Evolutionary conservation across 306 rosid genomes (phyloP), one percentile per base, ranked within the genome.

Genomic region (Oemleria cerasiformis): DNA sequence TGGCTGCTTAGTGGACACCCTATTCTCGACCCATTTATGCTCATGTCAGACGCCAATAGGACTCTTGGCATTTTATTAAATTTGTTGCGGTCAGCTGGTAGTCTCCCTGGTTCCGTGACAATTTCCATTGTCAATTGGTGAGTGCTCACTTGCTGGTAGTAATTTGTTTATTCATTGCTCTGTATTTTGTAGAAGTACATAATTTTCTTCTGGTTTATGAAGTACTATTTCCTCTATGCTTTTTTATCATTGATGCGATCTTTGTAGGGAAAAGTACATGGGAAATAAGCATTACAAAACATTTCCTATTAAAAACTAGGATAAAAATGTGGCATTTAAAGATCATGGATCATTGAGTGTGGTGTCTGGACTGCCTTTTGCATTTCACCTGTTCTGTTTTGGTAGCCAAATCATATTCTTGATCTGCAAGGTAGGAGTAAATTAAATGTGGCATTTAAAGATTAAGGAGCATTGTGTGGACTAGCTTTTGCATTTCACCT

Each of bases 121-220:
- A 86, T 94, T 53, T 57, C 91, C 64, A 79, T 91, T 82, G 86
- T 94, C 57, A 89, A 88, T 87, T 82, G 99, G 99, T 94, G 92
- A 91, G 97, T 81, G 69, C 62, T 76, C 63, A 25, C 67, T 68
- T 72, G 56, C 20, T 53, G 73, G 70, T 47, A 43, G 64, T 72
- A 68, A 40, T 78, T 54, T 72, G 50, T 39, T 65, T 75, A 39
- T 47, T 67, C 14, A 47, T 14, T 6, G 45, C 57, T 63, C 54
- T 30, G 12, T 53, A 41, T 71, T 65, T 39, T 61, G 39, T 73
- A 57, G 57, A 23, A 65, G 39, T 77, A 17, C 67, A 47, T 63
- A 50, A 55, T 53, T 75, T 67, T 43, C 75, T 51, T 66, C 36
- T 71, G 17, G 56, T 59, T 61, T 5, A 38, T 30, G 25, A 40